These are phyloP conservation scores for Cerioporus squamosus DNA, from an alignment of 1,284 basidiomycete genomes.

Conservation along the genomic window DNA sequence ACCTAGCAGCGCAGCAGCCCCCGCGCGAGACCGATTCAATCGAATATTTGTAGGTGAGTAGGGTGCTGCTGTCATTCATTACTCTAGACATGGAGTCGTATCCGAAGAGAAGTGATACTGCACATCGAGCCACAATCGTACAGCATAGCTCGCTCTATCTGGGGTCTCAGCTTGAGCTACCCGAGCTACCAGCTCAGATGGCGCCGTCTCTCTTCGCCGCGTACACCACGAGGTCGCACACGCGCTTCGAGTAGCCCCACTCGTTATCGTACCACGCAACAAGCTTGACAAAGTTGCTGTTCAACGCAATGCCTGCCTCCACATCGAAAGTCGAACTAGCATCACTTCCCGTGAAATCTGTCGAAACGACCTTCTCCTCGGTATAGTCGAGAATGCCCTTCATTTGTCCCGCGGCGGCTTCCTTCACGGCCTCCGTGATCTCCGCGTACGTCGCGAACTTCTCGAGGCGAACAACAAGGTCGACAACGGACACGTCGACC, in stretches of 20 bases:
- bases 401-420: slow-evolving; percentile 69
- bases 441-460: slow-evolving; percentile 87
- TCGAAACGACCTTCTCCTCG: slow-evolving; percentile 93
- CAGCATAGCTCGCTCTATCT: no score
- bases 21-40: no score
- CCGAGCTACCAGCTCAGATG: slow-evolving; percentile 27
- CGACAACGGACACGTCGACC: slow-evolving; percentile 97
- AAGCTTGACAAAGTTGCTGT: slow-evolving; percentile 94
- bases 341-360: slow-evolving; percentile 87
- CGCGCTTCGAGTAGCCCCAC: slow-evolving; percentile 96
- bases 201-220: slow-evolving; percentile 75
- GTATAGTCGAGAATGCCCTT: slow-evolving; percentile 95
- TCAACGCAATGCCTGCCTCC: slow-evolving; percentile 91
- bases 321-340: slow-evolving; percentile 92
- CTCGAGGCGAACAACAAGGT: slow-evolving; percentile 94
- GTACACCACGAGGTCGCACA: slow-evolving; percentile 88
- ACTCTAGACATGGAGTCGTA: no score
- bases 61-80: no score
- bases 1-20: no score
- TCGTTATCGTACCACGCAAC: slow-evolving; percentile 97
- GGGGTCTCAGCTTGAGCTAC: slow-evolving; percentile 3
- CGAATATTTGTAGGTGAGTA: no score
- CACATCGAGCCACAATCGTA: no score
- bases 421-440: slow-evolving; percentile 90
- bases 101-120: no score